Evolutionary conservation across 2,329 filamentous ascomycete genomes (phyloP), one percentile per base, ranked within the genome.

Genomic region (Cladorrhinum sp.): DNA sequence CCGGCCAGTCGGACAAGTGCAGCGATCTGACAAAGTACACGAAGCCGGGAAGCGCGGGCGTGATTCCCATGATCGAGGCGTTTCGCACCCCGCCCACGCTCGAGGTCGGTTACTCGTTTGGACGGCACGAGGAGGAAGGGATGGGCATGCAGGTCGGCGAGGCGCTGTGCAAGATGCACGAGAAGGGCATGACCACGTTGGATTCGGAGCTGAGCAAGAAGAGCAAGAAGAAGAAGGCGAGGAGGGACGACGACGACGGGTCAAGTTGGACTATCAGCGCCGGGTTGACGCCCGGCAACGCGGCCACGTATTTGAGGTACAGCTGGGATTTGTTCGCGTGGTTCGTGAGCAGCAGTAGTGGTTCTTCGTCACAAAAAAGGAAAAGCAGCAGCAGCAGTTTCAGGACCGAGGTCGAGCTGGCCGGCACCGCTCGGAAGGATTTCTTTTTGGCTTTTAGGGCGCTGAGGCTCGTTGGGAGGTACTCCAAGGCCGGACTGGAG

Each of bases 401-500:
- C 75, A 28, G 76, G 8, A 46, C 79, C 16, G 79, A 81, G 60
- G 69, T 76, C 8, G 79, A 81, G 58, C 66, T 81, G 1, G 77
- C 74, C 21, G 73, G 72, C 33, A 74, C 70, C 60, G 72, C 70
- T 1, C 67, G 73, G 33, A 70, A 70, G 18, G 71, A 75, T 28
- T 73, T 73, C 28, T 75, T 76, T 63, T 65, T 81, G 2, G 76
- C 79, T 24, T 64, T 81, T 42, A 77, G 79, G 3, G 77, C 75
- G 51, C 72, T 82, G 55, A 78, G 71, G 66, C 73, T 72, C 39
- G 65, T 76, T 50, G 77, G 79, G 36, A 68, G 72, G 8, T 76
- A 76, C 66, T 74, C 77, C 52, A 76, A 73, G 48, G 63, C 79
- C 16, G 79, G 79, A 10, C 68, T 82, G 33, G 79, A 82, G 60